A percentile compares a stretch with the other conserved stretches of the same genome.
These are phyloP conservation scores for Alternaria burnsii DNA, from an alignment of 2,329 filamentous ascomycete species.

Conservation along the genomic window DNA sequence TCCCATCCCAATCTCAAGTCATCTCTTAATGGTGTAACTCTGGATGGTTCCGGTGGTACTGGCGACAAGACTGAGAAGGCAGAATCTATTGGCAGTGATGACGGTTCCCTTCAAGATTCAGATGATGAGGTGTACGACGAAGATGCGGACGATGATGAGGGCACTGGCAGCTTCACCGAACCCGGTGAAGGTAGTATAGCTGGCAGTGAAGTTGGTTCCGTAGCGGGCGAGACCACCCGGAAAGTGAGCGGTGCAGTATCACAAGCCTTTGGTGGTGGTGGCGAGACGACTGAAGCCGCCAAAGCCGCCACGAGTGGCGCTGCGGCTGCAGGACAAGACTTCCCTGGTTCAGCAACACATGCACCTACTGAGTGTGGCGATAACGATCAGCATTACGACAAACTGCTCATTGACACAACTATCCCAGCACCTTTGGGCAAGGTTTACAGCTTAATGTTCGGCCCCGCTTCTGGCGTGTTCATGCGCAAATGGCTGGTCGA, in stretches of 20 bases:
- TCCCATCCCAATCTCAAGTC: conserved; percentile 92
- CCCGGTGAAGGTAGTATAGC: conserved; percentile 62
- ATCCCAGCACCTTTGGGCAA: conserved; percentile 90
- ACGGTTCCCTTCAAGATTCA: conserved; percentile 67
- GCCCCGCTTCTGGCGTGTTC: conserved; percentile 78
- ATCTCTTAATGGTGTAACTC: conserved; percentile 84
- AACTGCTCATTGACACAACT: conserved; percentile 82
- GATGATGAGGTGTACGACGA: conserved; percentile 83
- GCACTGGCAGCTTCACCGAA: conserved; percentile 69
- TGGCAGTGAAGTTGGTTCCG: conserved; percentile 60
- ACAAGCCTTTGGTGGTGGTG: conserved; percentile 50
- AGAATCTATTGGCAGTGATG: conserved; percentile 64
- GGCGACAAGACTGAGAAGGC: conserved; percentile 93
- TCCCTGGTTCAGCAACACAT: conserved; percentile 85
- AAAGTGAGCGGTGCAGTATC: conserved; percentile 72
- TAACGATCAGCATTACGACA: conserved; percentile 80
- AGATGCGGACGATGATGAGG: conserved; percentile 77
- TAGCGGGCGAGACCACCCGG: conserved; percentile 66
- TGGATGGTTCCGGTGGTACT: conserved; percentile 73
- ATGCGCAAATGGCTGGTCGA: conserved; percentile 86
- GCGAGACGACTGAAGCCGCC: conserved; percentile 44
- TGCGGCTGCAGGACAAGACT: conserved; percentile 66
- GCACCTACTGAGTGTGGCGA: conserved; percentile 87
- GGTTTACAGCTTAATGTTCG: conserved; percentile 88
- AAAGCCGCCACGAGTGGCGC: conserved; percentile 54